Evolutionary conservation across 2,329 filamentous ascomycete genomes (phyloP).

Genomic region (Bisporella sp.): DNA sequence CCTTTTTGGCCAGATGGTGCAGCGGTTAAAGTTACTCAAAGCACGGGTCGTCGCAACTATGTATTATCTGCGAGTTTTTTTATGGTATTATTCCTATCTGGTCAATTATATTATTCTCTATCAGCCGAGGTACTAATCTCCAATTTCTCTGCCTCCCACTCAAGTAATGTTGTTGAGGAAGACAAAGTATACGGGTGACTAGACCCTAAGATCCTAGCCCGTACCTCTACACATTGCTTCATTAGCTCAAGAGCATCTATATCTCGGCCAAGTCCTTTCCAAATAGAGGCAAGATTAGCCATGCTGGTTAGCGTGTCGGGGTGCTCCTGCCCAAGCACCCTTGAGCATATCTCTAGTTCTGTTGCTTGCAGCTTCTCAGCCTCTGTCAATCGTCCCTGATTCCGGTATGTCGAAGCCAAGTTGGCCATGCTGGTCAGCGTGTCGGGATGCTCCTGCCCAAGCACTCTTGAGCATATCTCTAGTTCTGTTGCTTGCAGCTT

Average conservation of each 20-base stretch:
- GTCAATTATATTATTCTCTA: constrained; percentile 1
- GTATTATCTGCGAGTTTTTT: neutral
- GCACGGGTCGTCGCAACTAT: too few species aligned
- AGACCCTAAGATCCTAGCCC: constrained; percentile 2
- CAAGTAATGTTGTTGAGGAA: constrained; percentile 4
- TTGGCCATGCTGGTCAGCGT: too few species aligned
- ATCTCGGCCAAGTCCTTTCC: constrained; percentile 1
- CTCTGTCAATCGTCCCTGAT: too few species aligned
- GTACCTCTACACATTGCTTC: neutral
- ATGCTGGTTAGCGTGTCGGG: constrained; percentile 9
- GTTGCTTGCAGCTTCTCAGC: too few species aligned
- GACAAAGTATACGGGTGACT: constrained; percentile 6
- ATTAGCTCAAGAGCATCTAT: constrained; percentile 4
- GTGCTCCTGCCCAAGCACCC: neutral
- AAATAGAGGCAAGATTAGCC: constrained; percentile 4
- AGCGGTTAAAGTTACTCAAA: too few species aligned
- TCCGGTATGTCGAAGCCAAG: too few species aligned
- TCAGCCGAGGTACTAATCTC: constrained; percentile 4
- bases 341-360: neutral
- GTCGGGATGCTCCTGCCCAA: neutral
- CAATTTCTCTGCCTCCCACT: constrained; percentile 4
- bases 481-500: constrained; percentile 3
- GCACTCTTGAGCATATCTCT: constrained; percentile 6
- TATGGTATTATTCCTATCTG: neutral
- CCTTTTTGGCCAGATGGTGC: too few species aligned